Evolutionary conservation across 2,329 filamentous ascomycete species (phyloP), one percentile per base, ranked within the genome.

Genomic region (Lasiodiplodia citricola): DNA sequence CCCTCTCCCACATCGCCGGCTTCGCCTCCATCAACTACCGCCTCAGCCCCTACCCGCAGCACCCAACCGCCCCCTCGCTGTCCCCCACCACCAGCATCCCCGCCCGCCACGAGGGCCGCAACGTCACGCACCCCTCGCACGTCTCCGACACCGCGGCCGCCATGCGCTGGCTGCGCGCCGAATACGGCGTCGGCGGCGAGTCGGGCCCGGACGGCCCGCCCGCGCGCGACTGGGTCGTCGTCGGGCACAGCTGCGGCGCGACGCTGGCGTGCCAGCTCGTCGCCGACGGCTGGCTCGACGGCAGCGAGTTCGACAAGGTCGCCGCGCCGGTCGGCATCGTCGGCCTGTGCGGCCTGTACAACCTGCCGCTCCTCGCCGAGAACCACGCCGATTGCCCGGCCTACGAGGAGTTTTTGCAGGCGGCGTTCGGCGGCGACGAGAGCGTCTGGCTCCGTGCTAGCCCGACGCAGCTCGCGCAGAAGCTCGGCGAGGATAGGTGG

Each of bases 1-100:
- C 69, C 13, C 62, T 71, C 18, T 64, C 77, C 31, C 75, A 79
- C 60, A 81, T 92, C 68, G 86, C 86, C 25, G 90, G 86, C 69
- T 87, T 92, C 74, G 87, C 88, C 35, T 90, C 88, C 55, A 75
- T 91, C 69, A 87, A 89, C 78, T 91, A 91, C 82, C 85, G 88
- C 47, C 86, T 91, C 62, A 88, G 87, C 7, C 83, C 87, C 2
- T 82, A 85, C 72, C 74, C 80, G 11, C 71, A 74, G 18, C 83
- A 84, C 71, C 73, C 80, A 1, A 77, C 78, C 1, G 77, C 85
- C 70, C 85, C 87, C 0, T 77, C 78, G 44, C 79, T 81, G 67
- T 83, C 85, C 1, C 77, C 83, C 67, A 83, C 86, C 71, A 75
- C 78, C 0, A 75, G 76, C 3, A 44, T 31, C 21, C 55, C 44